Base-by-base conservation (phyloP, 2,329 filamentous ascomycete genomes). In the Sporothrix globosa region DNA sequence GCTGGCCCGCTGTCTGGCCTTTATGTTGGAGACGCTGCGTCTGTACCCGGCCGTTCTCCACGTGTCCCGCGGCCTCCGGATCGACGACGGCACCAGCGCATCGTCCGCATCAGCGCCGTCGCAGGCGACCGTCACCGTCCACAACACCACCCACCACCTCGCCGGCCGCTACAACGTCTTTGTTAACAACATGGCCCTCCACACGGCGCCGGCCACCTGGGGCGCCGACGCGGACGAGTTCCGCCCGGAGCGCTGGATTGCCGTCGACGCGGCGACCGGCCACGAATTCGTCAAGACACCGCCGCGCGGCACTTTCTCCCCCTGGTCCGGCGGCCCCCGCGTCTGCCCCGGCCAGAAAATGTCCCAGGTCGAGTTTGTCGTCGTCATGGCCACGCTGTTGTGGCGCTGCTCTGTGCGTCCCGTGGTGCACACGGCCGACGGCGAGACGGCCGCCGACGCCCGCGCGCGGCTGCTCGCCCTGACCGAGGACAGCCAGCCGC, bases 301-400 rank as follows among this genome's bases (percentile, higher is more conserved):
- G 19, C 80, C 82, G 0, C 80, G 79, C 53, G 82, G 82, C 0
- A 76, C 77, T 0, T 87, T 81, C 71, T 56, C 82, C 1, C 80
- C 84, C 0, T 87, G 84, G 84, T 82, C 82, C 0, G 75, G 73
- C 3, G 85, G 85, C 0, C 83, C 84, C 13, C 76, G 85, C 5
- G 76, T 83, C 4, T 87, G 85, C 74, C 84, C 84, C 0, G 85
- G 85, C 0, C 80, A 83, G 78, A 86, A 86, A 74, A 84, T 87
- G 79, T 79, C 84, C 1, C 83, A 87, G 76, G 85, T 87, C 2
- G 85, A 87, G 75, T 86, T 87, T 75, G 80, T 82, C 4, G 81
- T 80, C 14, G 80, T 83, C 2, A 74, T 87, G 30, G 75, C 81
- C 70, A 79, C 79, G 1, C 73, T 85, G 14, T 77, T 84, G 44